Evolutionary conservation across 2,329 filamentous ascomycete species (phyloP), one percentile per base, ranked within the genome.

Genomic region (Sporothrix variecibatus): DNA sequence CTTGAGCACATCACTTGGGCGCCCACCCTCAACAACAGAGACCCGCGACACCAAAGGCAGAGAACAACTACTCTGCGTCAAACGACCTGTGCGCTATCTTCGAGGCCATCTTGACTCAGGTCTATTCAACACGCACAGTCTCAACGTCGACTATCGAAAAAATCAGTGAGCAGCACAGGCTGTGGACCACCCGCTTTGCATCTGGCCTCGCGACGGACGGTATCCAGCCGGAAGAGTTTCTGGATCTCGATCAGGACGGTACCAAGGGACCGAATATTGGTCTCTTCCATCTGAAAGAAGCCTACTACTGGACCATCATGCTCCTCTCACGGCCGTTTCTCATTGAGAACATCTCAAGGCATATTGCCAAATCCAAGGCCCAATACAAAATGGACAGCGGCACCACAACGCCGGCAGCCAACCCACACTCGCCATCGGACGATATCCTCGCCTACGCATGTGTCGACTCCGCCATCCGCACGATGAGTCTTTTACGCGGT

Each of bases 261-360:
- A 75, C 73, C 9, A 67, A 75, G 3, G 72, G 75, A 6, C 79
- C 78, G 2, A 80, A 80, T 67, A 78, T 81, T 26, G 78, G 78
- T 17, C 77, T 81, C 11, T 76, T 75, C 38, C 78, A 84, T 28
- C 75, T 84, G 9, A 83, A 82, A 46, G 76, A 81, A 28, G 82
- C 81, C 0, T 82, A 82, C 1, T 83, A 83, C 72, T 83, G 81
- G 81, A 80, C 81, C 0, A 80, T 84, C 17, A 83, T 84, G 76
- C 76, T 84, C 0, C 62, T 83, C 0, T 82, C 82, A 0, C 78
- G 81, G 5, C 82, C 82, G 0, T 83, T 82, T 23, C 78, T 84
- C 0, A 78, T 82, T 51, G 80, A 82, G n/a, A 74, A 56, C 51
- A 78, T 79, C 23, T 76, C 72, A 7, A 75, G 5, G 65, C 76